Percentiles rank a stretch among this genome's conserved stretches.
phyloP scores from a whole-genome alignment of 2,329 filamentous ascomycete species.

The Curvularia eragrostidis region DNA sequence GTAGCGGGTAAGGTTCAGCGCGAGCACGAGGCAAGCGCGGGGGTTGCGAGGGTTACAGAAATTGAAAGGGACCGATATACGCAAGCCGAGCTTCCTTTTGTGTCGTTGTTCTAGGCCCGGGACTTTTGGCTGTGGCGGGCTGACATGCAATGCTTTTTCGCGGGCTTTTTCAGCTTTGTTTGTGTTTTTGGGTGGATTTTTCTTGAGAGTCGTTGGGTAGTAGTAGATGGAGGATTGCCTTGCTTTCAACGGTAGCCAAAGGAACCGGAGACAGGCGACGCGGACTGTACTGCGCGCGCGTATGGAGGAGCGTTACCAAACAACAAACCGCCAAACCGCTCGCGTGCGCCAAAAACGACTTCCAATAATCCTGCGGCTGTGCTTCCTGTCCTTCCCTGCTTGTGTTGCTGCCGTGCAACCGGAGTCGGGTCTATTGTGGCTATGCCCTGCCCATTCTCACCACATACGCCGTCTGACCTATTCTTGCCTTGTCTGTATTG shows the following conservation, averaged over 20 bases:
- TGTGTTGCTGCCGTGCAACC: slow-evolving; percentile 1
- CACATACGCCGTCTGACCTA: not conserved
- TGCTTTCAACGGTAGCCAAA: not conserved
- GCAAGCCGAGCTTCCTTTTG: not conserved
- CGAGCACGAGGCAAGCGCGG: not conserved
- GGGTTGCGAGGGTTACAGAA: not conserved
- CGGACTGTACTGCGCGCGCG: not conserved
- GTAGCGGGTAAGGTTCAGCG: slow-evolving; percentile 1
- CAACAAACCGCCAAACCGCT: not conserved
- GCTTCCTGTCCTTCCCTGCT: not conserved
- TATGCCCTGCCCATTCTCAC: slow-evolving; percentile 4
- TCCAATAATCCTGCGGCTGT: slow-evolving; percentile 10
- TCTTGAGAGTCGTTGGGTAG: no score
- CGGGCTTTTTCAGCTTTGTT: not conserved
- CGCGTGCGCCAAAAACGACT: not conserved
- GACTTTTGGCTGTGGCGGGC: not conserved
- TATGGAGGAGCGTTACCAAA: not conserved
- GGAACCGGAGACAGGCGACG: no score
- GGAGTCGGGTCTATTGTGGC: slow-evolving; percentile 8
- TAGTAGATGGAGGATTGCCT: no score
- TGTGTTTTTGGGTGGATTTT: not conserved
- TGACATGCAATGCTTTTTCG: not conserved
- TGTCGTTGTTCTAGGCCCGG: not conserved
- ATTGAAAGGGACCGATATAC: not conserved
- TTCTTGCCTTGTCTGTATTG: not conserved